Evolutionary conservation across 2,329 filamentous ascomycete species (phyloP).

Genomic region (Purpureocillium lavendulum): DNA sequence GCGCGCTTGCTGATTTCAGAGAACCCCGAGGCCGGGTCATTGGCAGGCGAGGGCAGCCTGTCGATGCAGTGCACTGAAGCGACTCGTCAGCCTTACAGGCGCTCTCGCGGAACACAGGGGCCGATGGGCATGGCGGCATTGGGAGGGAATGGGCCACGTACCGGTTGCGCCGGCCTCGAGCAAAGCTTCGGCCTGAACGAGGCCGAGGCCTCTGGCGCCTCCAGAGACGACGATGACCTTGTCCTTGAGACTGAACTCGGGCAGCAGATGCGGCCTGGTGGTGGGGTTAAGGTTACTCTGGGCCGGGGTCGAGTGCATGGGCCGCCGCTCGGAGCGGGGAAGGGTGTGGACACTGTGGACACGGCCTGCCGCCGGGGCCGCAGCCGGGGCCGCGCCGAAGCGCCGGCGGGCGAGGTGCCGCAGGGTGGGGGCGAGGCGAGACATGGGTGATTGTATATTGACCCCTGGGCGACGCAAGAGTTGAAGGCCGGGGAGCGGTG

Average conservation of each 20-base stretch:
- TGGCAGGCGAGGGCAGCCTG: constrained; percentile 43
- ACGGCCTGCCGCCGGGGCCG: constrained; percentile 5
- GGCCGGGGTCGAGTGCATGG: constrained; percentile 13
- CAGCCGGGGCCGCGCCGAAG: constrained; percentile 4
- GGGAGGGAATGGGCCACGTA: constrained; percentile 14
- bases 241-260: constrained; percentile 68
- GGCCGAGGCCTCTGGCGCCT: constrained; percentile 66
- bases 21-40: constrained; percentile 47
- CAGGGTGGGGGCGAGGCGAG: constrained; percentile 14
- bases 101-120: too few relatives aligned
- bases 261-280: constrained; percentile 31
- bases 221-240: constrained; percentile 73
- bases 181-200: constrained; percentile 71
- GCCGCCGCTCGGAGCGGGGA: constrained; percentile 3
- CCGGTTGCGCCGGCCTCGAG: constrained; percentile 69
- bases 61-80: constrained; percentile 61
- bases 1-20: constrained; percentile 55
- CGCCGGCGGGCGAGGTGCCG: constrained; percentile 11
- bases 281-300: constrained; percentile 11
- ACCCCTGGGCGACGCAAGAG: too few relatives aligned
- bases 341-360: constrained; percentile 2
- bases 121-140: too few relatives aligned
- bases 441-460: constrained; percentile 16
- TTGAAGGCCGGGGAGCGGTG: background rate
- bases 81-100: too few relatives aligned